Conservation (phyloP, 1,284 basidiomycete genomes). For the Melampsora occidentalis region DNA sequence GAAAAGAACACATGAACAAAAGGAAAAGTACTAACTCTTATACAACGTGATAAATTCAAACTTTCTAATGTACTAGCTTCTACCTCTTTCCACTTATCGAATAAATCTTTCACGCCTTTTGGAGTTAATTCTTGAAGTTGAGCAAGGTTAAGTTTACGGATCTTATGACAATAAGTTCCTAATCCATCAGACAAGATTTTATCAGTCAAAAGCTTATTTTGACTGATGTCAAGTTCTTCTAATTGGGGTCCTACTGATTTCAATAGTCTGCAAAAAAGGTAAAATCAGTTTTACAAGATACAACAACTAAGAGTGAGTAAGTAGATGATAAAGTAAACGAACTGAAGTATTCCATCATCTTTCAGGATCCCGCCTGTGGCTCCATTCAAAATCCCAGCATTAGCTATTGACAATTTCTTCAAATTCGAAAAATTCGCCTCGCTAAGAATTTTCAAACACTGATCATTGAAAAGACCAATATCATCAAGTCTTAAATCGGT, state of each 20-base stretch:
- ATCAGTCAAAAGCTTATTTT: conserved; percentile 62
- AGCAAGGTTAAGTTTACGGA: conserved; percentile 64
- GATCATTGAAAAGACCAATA: conserved; percentile 69
- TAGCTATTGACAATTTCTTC: conserved; percentile 28
- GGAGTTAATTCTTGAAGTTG: conserved; percentile 61
- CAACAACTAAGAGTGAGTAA: not conserved
- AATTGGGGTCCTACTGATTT: conserved; percentile 52
- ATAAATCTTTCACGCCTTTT: conserved; percentile 46
- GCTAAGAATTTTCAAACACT: conserved; percentile 63
- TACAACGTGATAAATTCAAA: conserved; percentile 41
- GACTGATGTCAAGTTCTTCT: conserved; percentile 63
- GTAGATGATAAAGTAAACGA: not conserved
- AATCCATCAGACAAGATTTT: conserved; percentile 65
- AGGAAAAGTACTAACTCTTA: conserved; percentile 24
- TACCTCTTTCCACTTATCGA: conserved; percentile 33
- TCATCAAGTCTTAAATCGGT: conserved; percentile 73
- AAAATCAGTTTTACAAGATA: not conserved
- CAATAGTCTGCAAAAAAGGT: conserved; percentile 47
- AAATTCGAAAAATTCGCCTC: conserved; percentile 15
- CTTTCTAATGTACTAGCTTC: conserved; percentile 19
- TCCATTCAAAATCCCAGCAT: conserved; percentile 38
- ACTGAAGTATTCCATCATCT: conserved; percentile 27
- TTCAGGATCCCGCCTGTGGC: conserved; percentile 29
- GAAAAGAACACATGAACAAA: not conserved
- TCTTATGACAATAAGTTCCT: conserved; percentile 58